Evolutionary conservation across 2,329 filamentous ascomycete genomes (phyloP), one percentile per base, ranked within the genome.

Genomic region (Neonectria magnoliae): DNA sequence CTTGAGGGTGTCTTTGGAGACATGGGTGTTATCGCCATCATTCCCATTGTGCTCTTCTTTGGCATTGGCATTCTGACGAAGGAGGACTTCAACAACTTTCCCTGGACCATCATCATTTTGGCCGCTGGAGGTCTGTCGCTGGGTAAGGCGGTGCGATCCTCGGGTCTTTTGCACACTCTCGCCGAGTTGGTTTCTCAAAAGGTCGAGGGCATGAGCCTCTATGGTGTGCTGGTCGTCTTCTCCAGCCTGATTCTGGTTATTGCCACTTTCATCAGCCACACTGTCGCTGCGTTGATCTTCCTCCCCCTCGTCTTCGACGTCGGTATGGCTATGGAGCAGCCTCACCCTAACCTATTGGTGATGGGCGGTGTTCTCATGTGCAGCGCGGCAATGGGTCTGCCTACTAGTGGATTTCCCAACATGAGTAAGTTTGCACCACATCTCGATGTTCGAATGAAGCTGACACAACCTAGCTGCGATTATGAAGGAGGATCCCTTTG

Each of bases 71-170:
- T 98, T 70, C 85, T 99, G 33, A 98, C 94, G 53, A 99, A 98
- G 81, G 96, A 98, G 80, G 96, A 99, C 81, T 99, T 99, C 78
- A 99, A 99, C 84, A 99, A 99, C 80, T 99, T 99, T 80, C 91
- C 98, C 42, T 99, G 96, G 96, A 99, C 97, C 20, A 99, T 99
- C 80, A 98, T 99, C 80, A 98, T 99, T 75, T 90, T 99, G 20
- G 96, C 96, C 0, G 95, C 96, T 0, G 96, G 96, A 51, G 96
- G 96, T 8, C 83, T 99, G 36, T 94, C 94, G 1, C 88, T 99
- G 0, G 96, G 96, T 61, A 98, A 97, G 78, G 93, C 95, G 0
- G 96, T 99, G 63, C 95, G 94, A 68, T 96, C 93, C 0, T 98
- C 95, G 0, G 96, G 96, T 1, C 85, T 99, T 11, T 84, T 99